Conservation (phyloP, 306 rosid species). For the Rosa rugosa region DNA sequence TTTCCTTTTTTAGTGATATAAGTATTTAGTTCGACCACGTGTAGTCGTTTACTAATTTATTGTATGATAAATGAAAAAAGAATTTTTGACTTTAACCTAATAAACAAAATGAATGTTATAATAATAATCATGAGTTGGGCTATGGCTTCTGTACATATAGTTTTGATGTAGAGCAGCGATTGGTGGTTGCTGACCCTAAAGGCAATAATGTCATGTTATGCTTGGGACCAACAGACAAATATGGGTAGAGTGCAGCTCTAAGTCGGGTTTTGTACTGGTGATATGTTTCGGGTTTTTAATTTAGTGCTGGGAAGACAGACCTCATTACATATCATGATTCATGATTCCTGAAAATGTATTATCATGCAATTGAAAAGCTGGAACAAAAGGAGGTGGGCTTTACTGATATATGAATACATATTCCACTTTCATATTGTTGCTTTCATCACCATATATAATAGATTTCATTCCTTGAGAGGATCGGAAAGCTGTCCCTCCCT, state of each 20-base stretch:
- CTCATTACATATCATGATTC: constrained; percentile 18
- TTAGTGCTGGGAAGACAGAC: constrained; percentile 30
- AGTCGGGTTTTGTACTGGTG: constrained; percentile 23
- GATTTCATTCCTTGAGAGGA: constrained; percentile 17
- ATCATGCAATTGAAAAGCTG: constrained; percentile 26
- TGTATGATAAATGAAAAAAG: no score
- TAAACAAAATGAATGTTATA: no score
- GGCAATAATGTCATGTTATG: constrained; percentile 13
- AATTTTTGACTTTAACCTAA: no score
- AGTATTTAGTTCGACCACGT: no score
- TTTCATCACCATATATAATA: constrained; percentile 9
- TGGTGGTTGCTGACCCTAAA: constrained; percentile 23
- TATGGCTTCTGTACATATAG: background rate
- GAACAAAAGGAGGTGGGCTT: constrained; percentile 22
- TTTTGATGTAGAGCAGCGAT: constrained; percentile 25
- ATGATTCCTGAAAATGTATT: constrained; percentile 1
- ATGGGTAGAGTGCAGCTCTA: constrained; percentile 24
- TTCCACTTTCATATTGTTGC: constrained; percentile 22
- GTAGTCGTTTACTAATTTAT: no score
- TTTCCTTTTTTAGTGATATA: no score
- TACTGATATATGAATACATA: constrained; percentile 16
- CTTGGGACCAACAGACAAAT: constrained; percentile 32
- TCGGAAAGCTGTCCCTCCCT: constrained; percentile 9
- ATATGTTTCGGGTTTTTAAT: constrained; percentile 16
- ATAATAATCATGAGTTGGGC: no score